These are phyloP conservation scores for Inga oerstediana DNA, from an alignment of 306 rosid species.

Conservation along the genomic window DNA sequence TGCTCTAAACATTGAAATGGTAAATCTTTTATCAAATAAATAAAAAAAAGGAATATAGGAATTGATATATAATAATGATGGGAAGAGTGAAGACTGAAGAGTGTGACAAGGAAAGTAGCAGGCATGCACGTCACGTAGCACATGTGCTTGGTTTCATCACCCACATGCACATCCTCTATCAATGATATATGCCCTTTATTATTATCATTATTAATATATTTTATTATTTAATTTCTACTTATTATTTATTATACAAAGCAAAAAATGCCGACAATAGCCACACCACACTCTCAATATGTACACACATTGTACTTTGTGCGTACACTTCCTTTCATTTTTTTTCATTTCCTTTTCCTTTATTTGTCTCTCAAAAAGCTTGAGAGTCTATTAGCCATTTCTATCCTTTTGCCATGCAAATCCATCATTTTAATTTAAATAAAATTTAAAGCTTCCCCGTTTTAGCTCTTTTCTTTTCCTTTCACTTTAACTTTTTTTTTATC, in stretches of 20 bases:
- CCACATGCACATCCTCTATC: constrained; percentile 55
- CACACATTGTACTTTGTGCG: constrained; percentile 49
- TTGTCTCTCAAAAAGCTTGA: not conserved
- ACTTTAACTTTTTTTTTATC: not conserved
- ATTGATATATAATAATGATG: not conserved
- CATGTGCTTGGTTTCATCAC: constrained; percentile 77
- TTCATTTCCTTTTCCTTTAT: not conserved
- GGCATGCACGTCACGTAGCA: constrained; percentile 68
- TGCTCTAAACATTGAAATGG: no score
- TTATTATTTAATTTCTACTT: not conserved
- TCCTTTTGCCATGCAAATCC: constrained; percentile 21
- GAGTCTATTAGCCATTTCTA: not conserved
- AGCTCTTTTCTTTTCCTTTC: not conserved
- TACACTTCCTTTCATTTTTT: constrained; percentile 10
- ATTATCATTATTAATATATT: not conserved
- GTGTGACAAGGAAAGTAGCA: constrained; percentile 5
- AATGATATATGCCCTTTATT: not conserved
- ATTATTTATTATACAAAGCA: not conserved
- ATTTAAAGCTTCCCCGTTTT: not conserved
- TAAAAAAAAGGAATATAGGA: no score
- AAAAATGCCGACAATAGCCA: constrained; percentile 15
- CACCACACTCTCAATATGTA: constrained; percentile 28
- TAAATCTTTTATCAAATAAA: no score
- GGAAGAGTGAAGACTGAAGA: not conserved
- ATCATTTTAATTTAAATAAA: not conserved